Evolutionary conservation across 768 basidiomycete genomes (phyloP).

Genomic region (Tricholomella constricta): DNA sequence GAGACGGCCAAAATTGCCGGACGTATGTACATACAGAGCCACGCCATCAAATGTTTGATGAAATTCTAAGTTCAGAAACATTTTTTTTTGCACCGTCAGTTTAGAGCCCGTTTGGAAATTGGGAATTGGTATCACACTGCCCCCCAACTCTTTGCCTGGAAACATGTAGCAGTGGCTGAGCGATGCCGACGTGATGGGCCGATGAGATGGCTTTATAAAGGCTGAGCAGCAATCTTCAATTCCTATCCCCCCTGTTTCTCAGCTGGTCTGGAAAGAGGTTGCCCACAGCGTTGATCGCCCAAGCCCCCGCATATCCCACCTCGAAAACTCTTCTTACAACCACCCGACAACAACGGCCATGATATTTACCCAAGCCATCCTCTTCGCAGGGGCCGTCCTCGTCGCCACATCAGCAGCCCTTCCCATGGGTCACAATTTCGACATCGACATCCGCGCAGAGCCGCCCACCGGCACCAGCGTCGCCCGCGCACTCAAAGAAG

Average conservation of each 20-base stretch:
- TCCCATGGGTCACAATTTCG: not conserved
- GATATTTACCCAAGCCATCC: constrained; percentile 8
- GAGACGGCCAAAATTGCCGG: no score
- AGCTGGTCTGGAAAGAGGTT: constrained; percentile 17
- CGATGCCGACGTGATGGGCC: not conserved
- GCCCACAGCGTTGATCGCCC: constrained; percentile 18
- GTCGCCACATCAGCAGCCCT: constrained; percentile 7
- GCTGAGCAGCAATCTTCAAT: not conserved
- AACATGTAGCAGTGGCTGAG: not conserved
- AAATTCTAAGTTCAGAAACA: no score
- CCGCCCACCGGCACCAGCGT: not conserved
- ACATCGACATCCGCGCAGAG: constrained; percentile 2
- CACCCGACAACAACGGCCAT: constrained; percentile 3
- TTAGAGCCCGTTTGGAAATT: no score
- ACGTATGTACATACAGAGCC: no score
- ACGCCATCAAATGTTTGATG: no score
- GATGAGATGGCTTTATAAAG: constrained; percentile 2
- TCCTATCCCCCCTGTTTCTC: constrained; percentile 11
- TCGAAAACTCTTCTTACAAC: no score
- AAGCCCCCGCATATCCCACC: constrained; percentile 2
- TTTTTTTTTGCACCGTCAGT: no score
- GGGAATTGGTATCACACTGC: constrained; percentile 25
- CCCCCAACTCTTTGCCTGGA: not conserved
- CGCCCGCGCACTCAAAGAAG: not conserved
- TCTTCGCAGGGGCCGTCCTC: constrained; percentile 3